Base-by-base conservation (phyloP, 352 stramenopile species). In the Phytophthora quininea region DNA sequence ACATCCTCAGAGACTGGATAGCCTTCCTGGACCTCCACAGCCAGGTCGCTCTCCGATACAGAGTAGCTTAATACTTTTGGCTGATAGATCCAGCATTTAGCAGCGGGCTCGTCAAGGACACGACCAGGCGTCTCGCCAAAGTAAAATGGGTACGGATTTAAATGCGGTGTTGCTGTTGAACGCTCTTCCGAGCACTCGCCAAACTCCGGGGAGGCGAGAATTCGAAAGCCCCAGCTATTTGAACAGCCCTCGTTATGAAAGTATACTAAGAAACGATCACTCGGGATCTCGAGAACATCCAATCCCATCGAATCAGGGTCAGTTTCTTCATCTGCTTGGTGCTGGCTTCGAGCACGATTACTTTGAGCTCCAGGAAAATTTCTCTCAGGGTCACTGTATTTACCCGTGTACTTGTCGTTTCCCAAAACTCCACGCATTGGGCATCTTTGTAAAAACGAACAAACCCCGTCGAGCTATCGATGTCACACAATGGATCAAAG, bases 291-390 rank as follows among this genome's bases (percentile, higher is more conserved):
- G 12, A 92, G 58, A 51, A 58, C 70, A 54, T 67, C 76, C 58
- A 58, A 49, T 14, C 62, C 57, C 12, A 71, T 1, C 45, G 15
- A 24, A n/a, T 54, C 58, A 12, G 42, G 37, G 29, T 24, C 60
- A 11, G 40, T 49, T 15, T 27, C 40, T 19, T 50, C 59, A 14
- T 72, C 56, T 51, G 68, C 24, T 1, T 69, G 61, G 31, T 77
- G 72, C 4, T 64, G 43, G 38, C 48, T 69, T 7, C 80, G 74
- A 48, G 69, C 66, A 1, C 84, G 75, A 37, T 89, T 76, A 37
- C 80, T 92, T 54, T 90, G 74, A 32, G 79, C 81, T 15, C 85
- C 85, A 33, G 85, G 85, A 42, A 93, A 93, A 51, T 93, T 91
- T 9, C 83, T 56, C 55, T 93, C 82, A 3, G 83, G 82, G 61